These are phyloP conservation scores for Penicillium ochrochloron DNA, from an alignment of 495 filamentous ascomycete species.

Conservation along the genomic window DNA sequence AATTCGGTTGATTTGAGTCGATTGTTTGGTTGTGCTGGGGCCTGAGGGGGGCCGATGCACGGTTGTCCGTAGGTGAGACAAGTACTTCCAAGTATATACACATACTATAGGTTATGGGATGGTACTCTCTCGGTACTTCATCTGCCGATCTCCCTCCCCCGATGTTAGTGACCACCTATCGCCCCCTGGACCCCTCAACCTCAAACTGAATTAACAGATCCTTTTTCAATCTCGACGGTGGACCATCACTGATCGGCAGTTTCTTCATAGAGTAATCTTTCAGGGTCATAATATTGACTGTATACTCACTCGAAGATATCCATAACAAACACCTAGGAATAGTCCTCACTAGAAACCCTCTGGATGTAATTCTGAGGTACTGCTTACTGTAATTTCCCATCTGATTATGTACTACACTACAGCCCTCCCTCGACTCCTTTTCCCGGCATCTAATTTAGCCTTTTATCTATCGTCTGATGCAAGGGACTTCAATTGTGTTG, in stretches of 20 bases:
- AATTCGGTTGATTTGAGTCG: neutral
- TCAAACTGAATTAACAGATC: neutral
- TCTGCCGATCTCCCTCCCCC: neutral
- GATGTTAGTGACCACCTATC: neutral
- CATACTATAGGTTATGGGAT: neutral
- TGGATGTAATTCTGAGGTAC: too few relatives aligned
- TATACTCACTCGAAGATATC: too few relatives aligned
- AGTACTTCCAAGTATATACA: neutral
- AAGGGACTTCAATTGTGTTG: neutral
- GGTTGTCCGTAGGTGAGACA: neutral
- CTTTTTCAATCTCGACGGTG: neutral
- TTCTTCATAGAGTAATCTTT: neutral
- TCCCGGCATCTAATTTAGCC: neutral
- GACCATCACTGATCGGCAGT: neutral
- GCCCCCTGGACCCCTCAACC: constrained; percentile 10
- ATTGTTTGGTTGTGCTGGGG: neutral
- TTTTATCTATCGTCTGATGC: neutral
- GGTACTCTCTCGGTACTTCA: neutral
- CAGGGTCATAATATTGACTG: too few relatives aligned
- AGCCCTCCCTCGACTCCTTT: too few relatives aligned
- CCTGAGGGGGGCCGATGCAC: neutral
- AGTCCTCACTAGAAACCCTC: too few relatives aligned
- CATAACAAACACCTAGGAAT: too few relatives aligned
- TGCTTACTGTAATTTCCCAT: neutral
- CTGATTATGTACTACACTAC: neutral